Percentiles rank a stretch among this genome's conserved stretches.
These are phyloP conservation scores for Papiliotrema fonsecae DNA, from an alignment of 1,284 basidiomycete species.

Conservation along the genomic window DNA sequence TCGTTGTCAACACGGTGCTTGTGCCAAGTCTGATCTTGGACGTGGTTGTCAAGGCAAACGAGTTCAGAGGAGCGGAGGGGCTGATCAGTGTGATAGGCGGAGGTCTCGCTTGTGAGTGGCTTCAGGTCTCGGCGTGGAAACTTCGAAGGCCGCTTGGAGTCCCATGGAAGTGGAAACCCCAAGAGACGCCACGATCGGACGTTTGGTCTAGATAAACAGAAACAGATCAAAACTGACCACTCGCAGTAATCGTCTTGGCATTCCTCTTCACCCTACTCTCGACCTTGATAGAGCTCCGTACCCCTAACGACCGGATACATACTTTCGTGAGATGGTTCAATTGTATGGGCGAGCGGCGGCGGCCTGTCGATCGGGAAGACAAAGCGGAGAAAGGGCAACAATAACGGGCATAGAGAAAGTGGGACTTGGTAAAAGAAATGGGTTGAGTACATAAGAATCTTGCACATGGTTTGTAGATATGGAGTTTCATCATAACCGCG, in stretches of 20 bases:
- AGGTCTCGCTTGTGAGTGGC: conserved; percentile 2
- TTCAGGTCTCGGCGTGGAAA: not conserved
- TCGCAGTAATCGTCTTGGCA: conserved; percentile 4
- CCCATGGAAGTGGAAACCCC: too few relatives aligned
- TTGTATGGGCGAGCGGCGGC: too few relatives aligned
- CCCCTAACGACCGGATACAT: conserved; percentile 1
- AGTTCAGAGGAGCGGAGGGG: not conserved
- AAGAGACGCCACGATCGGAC: too few relatives aligned
- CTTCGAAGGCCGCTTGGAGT: too few relatives aligned
- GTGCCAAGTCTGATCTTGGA: conserved; percentile 8
- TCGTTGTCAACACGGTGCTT: conserved; percentile 6
- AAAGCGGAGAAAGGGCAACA: too few relatives aligned
- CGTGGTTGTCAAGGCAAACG: not conserved
- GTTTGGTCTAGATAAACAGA: too few relatives aligned
- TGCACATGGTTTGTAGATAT: too few relatives aligned
- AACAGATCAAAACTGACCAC: not conserved
- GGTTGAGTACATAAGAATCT: too few relatives aligned
- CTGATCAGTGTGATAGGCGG: not conserved
- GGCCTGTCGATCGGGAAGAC: too few relatives aligned
- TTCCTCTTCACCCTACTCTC: conserved; percentile 1
- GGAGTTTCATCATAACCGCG: too few relatives aligned
- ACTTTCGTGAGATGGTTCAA: not conserved
- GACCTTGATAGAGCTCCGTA: conserved; percentile 3
- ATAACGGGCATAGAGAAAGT: too few relatives aligned
- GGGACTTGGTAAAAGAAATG: too few relatives aligned